Conservation (phyloP, 139 green algal species). For the Haematococcus lacustris region DNA sequence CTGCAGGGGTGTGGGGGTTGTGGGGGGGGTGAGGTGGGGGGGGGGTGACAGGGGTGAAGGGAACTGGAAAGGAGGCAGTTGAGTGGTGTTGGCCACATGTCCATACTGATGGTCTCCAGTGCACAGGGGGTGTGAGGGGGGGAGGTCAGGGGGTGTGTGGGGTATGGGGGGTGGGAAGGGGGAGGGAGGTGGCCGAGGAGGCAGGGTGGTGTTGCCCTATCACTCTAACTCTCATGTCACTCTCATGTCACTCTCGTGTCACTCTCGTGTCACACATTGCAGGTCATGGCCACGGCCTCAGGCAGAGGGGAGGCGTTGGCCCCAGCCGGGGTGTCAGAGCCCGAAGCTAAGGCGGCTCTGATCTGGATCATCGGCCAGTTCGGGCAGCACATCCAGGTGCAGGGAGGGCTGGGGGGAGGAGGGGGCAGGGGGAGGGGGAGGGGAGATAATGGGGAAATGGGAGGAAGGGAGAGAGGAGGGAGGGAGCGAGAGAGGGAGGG, state of each 20-base stretch:
- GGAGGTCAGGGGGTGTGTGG: no score
- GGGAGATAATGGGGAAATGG: neutral
- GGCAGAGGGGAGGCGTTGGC: slow-evolving; percentile 19
- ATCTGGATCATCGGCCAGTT: slow-evolving; percentile 91
- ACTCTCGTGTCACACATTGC: neutral
- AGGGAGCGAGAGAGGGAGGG: neutral
- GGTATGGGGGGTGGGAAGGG: no score
- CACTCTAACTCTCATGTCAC: no score
- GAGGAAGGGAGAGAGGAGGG: neutral
- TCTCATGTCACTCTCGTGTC: neutral
- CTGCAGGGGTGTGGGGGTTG: neutral
- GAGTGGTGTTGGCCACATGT: neutral
- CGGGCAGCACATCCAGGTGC: slow-evolving; percentile 61
- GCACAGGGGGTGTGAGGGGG: no score
- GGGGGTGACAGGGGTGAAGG: neutral
- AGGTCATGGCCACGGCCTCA: neutral
- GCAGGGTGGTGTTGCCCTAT: no score
- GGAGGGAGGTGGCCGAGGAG: no score
- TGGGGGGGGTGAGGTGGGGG: neutral
- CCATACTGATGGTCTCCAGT: neutral
- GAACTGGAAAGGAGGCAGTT: neutral
- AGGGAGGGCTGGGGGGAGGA: neutral
- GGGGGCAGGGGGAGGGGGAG: neutral
- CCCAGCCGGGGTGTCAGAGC: slow-evolving; percentile 40
- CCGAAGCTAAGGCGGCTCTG: slow-evolving; percentile 70